These are phyloP conservation scores for Helotiales sp. DNA, from an alignment of 2,329 filamentous ascomycete genomes.

Conservation along the genomic window DNA sequence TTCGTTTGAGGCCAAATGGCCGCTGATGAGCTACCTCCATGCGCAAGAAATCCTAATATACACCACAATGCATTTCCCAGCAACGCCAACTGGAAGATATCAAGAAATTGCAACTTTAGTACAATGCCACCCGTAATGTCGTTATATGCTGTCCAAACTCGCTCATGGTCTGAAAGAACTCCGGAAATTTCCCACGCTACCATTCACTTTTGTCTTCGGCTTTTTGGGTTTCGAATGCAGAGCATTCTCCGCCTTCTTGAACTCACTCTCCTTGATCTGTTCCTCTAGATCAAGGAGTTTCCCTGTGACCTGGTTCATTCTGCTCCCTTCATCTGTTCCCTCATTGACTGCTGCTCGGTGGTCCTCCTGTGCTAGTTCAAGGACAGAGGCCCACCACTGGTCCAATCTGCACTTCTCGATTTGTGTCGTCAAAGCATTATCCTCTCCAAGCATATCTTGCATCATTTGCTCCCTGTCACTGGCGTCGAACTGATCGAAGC, in stretches of 20 bases:
- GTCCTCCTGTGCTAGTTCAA: constrained; percentile 39
- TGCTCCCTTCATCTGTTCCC: constrained; percentile 27
- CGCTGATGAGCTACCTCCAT: no score
- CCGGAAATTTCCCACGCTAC: constrained; percentile 8
- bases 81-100: neutral
- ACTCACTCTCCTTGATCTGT: constrained; percentile 29
- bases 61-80: neutral
- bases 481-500: constrained; percentile 60
- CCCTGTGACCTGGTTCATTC: constrained; percentile 22
- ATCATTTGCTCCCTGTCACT: constrained; percentile 66
- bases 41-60: neutral
- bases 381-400: constrained; percentile 59
- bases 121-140: neutral
- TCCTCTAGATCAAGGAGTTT: constrained; percentile 30
- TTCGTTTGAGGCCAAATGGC: no score
- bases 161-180: constrained; percentile 8
- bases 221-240: constrained; percentile 28
- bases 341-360: constrained; percentile 36
- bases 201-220: constrained; percentile 20
- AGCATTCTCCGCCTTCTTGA: constrained; percentile 27
- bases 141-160: neutral
- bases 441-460: constrained; percentile 72
- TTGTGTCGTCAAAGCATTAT: constrained; percentile 62
- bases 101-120: neutral
- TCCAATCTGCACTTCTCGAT: constrained; percentile 69